Evolutionary conservation across 129 eudicot genomes (phyloP).

Genomic region (Chrysanthemum lavandulifolium): DNA sequence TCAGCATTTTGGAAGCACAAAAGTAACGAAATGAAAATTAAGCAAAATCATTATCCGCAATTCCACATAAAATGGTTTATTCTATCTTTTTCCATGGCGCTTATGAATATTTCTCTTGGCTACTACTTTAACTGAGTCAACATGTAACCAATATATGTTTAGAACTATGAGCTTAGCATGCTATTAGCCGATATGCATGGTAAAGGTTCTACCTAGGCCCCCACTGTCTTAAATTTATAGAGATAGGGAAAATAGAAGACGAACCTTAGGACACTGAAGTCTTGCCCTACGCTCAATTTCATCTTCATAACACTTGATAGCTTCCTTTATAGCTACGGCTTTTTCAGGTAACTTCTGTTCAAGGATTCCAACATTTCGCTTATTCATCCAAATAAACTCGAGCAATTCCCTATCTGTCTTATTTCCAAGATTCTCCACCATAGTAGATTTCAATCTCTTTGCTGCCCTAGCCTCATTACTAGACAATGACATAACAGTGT

Average conservation of each 20-base stretch:
- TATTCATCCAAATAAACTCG: slow-evolving; percentile 37
- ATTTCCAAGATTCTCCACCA: slow-evolving; percentile 10
- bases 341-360: slow-evolving; percentile 34
- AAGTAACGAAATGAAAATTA: not conserved
- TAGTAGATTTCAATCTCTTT: slow-evolving; percentile 24
- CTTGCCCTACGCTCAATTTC: slow-evolving; percentile 33
- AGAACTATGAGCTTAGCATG: too few relatives aligned
- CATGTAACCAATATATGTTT: too few relatives aligned
- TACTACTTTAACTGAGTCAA: too few relatives aligned
- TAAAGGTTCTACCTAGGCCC: too few relatives aligned
- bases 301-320: slow-evolving; percentile 30
- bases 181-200: too few relatives aligned
- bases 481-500: not conserved
- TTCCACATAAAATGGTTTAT: not conserved
- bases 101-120: too few relatives aligned
- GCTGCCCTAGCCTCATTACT: slow-evolving; percentile 23
- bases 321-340: slow-evolving; percentile 33
- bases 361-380: slow-evolving; percentile 34
- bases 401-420: slow-evolving; percentile 32
- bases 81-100: too few relatives aligned
- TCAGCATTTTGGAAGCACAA: not conserved
- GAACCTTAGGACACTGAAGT: slow-evolving; percentile 27
- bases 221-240: too few relatives aligned
- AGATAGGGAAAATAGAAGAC: slow-evolving; percentile 12
- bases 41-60: not conserved